phyloP scores from a whole-genome alignment of 805 yeast species.

The Zygosaccharomyces bisporus region DNA sequence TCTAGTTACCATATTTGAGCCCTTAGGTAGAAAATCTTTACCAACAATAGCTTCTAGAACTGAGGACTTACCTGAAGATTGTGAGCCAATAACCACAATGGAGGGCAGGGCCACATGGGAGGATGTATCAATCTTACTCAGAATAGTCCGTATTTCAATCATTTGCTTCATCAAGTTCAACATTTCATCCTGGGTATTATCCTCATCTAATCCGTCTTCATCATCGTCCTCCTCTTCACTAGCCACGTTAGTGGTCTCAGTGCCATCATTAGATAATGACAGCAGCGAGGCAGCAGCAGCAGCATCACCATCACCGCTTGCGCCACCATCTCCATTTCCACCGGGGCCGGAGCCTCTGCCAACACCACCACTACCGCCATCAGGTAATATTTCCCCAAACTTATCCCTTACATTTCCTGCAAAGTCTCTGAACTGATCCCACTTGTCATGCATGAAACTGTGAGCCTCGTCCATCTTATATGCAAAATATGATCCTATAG shows the following conservation, averaged over 20 bases:
- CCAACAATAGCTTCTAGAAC: constrained; percentile 96
- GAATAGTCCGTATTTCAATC: constrained; percentile 88
- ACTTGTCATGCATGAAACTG: constrained; percentile 60
- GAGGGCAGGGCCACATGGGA: constrained; percentile 80
- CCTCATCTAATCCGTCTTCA: constrained; percentile 51
- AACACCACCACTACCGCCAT: constrained; percentile 17
- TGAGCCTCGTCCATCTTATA: constrained; percentile 90
- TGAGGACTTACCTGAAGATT: constrained; percentile 94
- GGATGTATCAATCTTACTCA: constrained; percentile 68
- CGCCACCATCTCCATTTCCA: constrained; percentile 48
- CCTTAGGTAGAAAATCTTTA: constrained; percentile 96
- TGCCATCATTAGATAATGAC: constrained; percentile 38
- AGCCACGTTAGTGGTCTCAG: constrained; percentile 32
- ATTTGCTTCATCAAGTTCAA: constrained; percentile 86
- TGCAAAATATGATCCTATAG: constrained; percentile 89
- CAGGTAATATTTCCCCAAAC: constrained; percentile 27
- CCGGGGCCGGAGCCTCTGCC: constrained; percentile 30
- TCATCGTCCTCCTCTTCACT: constrained; percentile 37
- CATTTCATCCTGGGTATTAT: constrained; percentile 72
- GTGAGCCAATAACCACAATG: constrained; percentile 95
- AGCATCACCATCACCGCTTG: constrained; percentile 53
- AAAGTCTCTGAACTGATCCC: constrained; percentile 58
- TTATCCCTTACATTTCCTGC: constrained; percentile 52
- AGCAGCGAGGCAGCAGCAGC: constrained; percentile 39
- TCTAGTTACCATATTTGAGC: constrained; percentile 96